Conservation (phyloP, 2,329 filamentous ascomycete species). For the Knoxdaviesia capensis region DNA sequence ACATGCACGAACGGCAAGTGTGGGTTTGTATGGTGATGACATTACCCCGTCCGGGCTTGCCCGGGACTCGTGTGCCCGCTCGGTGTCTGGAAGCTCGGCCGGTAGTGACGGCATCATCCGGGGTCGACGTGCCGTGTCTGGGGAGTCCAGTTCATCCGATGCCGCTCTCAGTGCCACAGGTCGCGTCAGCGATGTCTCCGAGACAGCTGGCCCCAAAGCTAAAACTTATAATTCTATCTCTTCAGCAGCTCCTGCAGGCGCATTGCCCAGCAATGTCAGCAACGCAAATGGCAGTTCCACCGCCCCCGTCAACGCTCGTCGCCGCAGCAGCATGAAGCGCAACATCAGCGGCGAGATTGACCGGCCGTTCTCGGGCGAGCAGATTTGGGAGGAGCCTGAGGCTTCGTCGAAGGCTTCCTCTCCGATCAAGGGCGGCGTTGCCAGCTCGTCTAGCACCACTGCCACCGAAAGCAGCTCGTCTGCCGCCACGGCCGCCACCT, state of each 20-base stretch:
- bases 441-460: not conserved
- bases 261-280: not conserved
- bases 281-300: constrained; percentile 8
- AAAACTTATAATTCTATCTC: constrained; percentile 1
- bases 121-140: constrained; percentile 5
- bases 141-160: no score
- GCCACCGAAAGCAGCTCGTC: not conserved
- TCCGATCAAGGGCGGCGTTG: constrained; percentile 5
- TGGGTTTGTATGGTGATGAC: constrained; percentile 26
- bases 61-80: constrained; percentile 20
- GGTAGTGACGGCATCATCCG: constrained; percentile 19
- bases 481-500: not conserved
- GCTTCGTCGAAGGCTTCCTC: constrained; percentile 9
- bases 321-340: constrained; percentile 45
- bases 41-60: constrained; percentile 25
- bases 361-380: constrained; percentile 51
- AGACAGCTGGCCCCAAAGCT: constrained; percentile 1
- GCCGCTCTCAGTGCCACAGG: not conserved
- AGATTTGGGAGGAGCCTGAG: constrained; percentile 80
- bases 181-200: constrained; percentile 1
- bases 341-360: constrained; percentile 50
- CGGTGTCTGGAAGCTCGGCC: constrained; percentile 30
- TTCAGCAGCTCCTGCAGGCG: no score
- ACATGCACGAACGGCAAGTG: constrained; percentile 40
- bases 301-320: constrained; percentile 17